Percentiles rank a stretch among this genome's conserved stretches.
phyloP scores from a whole-genome alignment of 805 yeast species.

The Cyberlindnera maritima region DNA sequence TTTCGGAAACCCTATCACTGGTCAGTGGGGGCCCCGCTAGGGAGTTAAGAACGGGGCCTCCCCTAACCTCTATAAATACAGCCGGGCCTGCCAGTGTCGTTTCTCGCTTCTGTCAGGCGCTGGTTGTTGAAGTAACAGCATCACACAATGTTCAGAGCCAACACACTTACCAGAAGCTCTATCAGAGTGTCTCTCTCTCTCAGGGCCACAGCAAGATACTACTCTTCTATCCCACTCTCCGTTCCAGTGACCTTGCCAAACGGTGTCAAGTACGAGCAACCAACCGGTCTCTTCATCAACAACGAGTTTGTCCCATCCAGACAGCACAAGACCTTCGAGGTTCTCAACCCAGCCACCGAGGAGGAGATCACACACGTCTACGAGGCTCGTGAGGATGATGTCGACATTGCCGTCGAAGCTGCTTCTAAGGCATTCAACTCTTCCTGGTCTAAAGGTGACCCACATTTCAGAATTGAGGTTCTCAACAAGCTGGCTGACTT shows the following conservation, averaged over 20 bases:
- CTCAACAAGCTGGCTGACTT: slow-evolving; percentile 74
- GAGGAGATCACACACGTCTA: slow-evolving; percentile 64
- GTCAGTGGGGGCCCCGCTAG: not conserved
- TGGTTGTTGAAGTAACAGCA: not conserved
- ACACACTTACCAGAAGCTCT: slow-evolving; percentile 14
- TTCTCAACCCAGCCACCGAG: slow-evolving; percentile 71
- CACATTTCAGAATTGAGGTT: slow-evolving; percentile 58
- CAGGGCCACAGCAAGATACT: slow-evolving; percentile 26
- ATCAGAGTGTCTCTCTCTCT: slow-evolving; percentile 20
- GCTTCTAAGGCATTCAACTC: slow-evolving; percentile 75
- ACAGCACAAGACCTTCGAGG: slow-evolving; percentile 57
- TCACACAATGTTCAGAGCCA: slow-evolving; percentile 21
- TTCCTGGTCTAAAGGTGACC: slow-evolving; percentile 70
- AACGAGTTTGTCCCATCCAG: slow-evolving; percentile 67
- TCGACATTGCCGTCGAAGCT: slow-evolving; percentile 81
- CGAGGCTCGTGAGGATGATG: slow-evolving; percentile 75
- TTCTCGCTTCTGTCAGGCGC: not conserved
- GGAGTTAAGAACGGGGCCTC: not conserved
- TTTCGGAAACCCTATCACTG: too few species aligned
- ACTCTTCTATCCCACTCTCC: slow-evolving; percentile 38
- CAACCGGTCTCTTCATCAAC: slow-evolving; percentile 80
- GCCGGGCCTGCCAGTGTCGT: not conserved
- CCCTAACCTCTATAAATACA: not conserved
- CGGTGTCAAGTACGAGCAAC: slow-evolving; percentile 72
- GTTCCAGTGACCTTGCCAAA: slow-evolving; percentile 65